Percentiles rank a stretch among this genome's conserved stretches.
Evolutionary conservation across 2,329 filamentous ascomycete genomes (phyloP).

Genomic region (Clarireedia paspali): DNA sequence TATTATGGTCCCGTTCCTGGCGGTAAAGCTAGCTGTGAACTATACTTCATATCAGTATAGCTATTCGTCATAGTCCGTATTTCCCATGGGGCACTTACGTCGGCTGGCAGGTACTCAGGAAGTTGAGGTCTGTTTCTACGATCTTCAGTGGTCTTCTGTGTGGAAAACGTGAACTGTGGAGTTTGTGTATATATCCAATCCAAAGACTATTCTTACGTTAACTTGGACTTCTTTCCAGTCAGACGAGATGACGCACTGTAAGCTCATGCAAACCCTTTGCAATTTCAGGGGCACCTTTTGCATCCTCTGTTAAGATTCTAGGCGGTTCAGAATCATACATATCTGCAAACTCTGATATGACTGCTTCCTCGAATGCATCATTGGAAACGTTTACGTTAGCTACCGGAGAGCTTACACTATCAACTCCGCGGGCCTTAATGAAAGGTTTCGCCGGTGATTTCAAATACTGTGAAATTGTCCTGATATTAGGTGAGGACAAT

Average conservation of each 20-base stretch:
- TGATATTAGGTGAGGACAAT: constrained; percentile 67
- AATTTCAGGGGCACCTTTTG: constrained; percentile 40
- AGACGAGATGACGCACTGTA: constrained; percentile 36
- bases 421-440: constrained; percentile 77
- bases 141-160: constrained; percentile 33
- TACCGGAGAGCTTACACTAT: constrained; percentile 81
- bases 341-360: constrained; percentile 55
- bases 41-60: constrained; percentile 5
- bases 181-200: constrained; percentile 83
- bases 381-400: constrained; percentile 63
- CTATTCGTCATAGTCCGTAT: neutral
- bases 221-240: constrained; percentile 16
- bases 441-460: constrained; percentile 69
- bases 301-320: constrained; percentile 32
- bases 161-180: constrained; percentile 69
- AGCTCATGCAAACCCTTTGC: constrained; percentile 55
- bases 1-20: constrained; percentile 19
- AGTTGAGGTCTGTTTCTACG: neutral
- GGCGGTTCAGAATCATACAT: constrained; percentile 48
- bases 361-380: constrained; percentile 41
- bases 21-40: constrained; percentile 16
- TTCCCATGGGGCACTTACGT: neutral
- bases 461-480: constrained; percentile 60
- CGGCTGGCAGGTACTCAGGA: neutral
- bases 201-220: constrained; percentile 38